Conservation (phyloP, 768 basidiomycete genomes). For the Suillus occidentalis region DNA sequence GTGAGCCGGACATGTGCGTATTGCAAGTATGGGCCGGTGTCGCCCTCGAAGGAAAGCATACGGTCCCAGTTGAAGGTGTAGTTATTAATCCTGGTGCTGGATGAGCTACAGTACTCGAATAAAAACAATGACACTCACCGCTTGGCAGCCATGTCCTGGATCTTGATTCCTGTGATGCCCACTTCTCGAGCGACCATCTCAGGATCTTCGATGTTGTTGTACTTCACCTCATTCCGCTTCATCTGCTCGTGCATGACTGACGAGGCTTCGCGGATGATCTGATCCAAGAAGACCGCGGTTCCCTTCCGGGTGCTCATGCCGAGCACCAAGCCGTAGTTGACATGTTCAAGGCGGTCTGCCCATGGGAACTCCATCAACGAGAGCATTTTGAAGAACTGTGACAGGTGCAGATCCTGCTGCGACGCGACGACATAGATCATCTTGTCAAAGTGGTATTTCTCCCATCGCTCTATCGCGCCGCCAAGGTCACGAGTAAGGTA, state of each 20-base stretch:
- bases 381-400: conserved; percentile 93
- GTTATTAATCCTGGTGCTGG: conserved; percentile 76
- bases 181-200: conserved; percentile 76
- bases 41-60: conserved; percentile 95
- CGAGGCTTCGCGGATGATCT: conserved; percentile 87
- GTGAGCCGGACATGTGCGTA: conserved; percentile 93
- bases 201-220: conserved; percentile 84
- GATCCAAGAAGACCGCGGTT: conserved; percentile 91
- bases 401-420: conserved; percentile 83
- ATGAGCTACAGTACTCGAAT: neutral
- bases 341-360: conserved; percentile 79
- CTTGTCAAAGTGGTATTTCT: conserved; percentile 86
- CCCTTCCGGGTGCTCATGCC: conserved; percentile 96
- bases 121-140: conserved; percentile 48
- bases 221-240: conserved; percentile 92
- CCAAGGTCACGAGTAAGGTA: conserved; percentile 96
- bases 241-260: conserved; percentile 96
- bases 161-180: conserved; percentile 94
- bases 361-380: conserved; percentile 87
- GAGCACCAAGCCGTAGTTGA: conserved; percentile 89
- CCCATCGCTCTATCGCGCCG: conserved; percentile 88
- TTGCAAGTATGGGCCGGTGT: conserved; percentile 94
- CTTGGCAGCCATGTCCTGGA: conserved; percentile 96
- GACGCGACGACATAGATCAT: conserved; percentile 94
- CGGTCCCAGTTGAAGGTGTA: conserved; percentile 94